Evolutionary conservation across 108 stramenopile genomes (phyloP).

Genomic region (Aurantiochytrium sp.): DNA sequence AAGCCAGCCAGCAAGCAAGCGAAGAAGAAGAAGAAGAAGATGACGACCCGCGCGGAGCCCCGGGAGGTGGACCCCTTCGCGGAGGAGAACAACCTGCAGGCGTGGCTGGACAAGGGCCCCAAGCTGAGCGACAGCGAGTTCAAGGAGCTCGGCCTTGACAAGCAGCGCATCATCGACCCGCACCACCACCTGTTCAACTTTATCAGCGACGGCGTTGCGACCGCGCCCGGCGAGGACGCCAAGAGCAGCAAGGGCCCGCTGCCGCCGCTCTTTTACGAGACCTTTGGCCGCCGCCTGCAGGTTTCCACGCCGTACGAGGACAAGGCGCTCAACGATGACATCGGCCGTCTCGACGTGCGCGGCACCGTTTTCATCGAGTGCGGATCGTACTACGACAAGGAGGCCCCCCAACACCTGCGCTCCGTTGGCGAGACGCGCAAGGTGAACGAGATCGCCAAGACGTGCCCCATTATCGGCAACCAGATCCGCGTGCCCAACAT

Average conservation of each 20-base stretch:
- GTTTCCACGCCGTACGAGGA: not conserved
- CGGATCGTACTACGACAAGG: constrained; percentile 5
- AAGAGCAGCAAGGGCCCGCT: not conserved
- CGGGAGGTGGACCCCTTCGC: not conserved
- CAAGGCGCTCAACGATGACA: not conserved
- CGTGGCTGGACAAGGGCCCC: not conserved
- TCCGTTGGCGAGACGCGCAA: not conserved
- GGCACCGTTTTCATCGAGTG: constrained; percentile 22
- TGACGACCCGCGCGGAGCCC: not conserved
- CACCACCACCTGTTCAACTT: constrained; percentile 16
- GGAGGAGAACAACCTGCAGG: not conserved
- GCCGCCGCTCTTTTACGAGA: not conserved
- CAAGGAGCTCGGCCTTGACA: not conserved
- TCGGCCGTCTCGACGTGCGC: not conserved
- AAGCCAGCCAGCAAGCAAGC: not conserved
- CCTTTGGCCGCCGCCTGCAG: not conserved
- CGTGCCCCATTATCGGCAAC: not conserved
- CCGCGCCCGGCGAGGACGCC: not conserved
- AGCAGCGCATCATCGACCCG: not conserved
- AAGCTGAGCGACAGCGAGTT: not conserved
- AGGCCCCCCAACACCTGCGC: not conserved
- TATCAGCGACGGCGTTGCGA: not conserved
- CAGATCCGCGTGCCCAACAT: not conserved
- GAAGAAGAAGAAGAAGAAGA: not conserved
- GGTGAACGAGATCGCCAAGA: not conserved